A percentile compares a stretch with the other conserved stretches of the same genome.
Evolutionary conservation across 306 rosid genomes (phyloP).

Genomic region (Medicago ruthenica): DNA sequence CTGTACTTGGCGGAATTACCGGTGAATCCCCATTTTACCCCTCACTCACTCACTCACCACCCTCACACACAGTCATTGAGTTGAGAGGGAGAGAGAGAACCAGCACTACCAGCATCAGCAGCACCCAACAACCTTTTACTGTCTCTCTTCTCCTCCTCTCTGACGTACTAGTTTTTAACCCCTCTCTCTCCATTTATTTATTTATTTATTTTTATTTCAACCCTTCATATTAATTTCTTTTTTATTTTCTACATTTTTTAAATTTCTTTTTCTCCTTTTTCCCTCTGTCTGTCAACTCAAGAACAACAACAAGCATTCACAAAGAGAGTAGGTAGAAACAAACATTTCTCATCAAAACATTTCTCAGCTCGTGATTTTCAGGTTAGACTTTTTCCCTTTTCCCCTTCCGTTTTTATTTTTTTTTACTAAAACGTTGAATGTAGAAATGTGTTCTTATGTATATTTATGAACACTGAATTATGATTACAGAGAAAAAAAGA

Average conservation of each 20-base stretch:
- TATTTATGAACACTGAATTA: conserved; percentile 43
- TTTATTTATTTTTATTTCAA: conserved; percentile 20
- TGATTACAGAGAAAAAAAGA: conserved; percentile 43
- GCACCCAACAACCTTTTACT: background rate
- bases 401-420: no score
- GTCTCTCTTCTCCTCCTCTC: background rate
- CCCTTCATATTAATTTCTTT: conserved; percentile 10
- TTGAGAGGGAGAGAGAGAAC: background rate
- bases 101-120: background rate
- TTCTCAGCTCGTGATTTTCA: background rate
- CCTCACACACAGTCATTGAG: background rate
- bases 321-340: conserved; percentile 21
- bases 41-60: background rate
- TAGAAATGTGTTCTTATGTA: conserved; percentile 4
- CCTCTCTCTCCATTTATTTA: conserved; percentile 6
- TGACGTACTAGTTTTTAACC: conserved; percentile 16
- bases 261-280: conserved; percentile 29
- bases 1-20: conserved; percentile 1
- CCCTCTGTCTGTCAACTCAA: conserved; percentile 55
- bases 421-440: conserved; percentile 37
- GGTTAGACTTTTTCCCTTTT: no score
- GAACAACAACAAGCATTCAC: conserved; percentile 11
- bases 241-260: conserved; percentile 33
- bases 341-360: conserved; percentile 21
- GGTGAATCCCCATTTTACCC: background rate